phyloP scores from a whole-genome alignment of 345 rosid species.

The Heritiera fomes region DNA sequence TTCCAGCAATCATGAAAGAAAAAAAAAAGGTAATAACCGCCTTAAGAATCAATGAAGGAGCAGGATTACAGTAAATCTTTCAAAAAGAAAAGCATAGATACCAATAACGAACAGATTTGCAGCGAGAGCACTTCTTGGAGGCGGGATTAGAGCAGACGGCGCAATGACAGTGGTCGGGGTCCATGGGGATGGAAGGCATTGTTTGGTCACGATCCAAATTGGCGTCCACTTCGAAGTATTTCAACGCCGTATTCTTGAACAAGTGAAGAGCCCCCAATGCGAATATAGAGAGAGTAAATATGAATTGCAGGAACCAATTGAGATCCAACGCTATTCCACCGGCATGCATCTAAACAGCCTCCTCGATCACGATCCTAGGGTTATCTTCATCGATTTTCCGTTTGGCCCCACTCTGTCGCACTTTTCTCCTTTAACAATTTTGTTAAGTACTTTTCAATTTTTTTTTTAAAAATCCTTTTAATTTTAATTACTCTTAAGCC shows the following conservation, averaged over 20 bases:
- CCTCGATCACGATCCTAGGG: constrained; percentile 24
- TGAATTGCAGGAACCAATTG: constrained; percentile 65
- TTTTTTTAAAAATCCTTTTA: background rate
- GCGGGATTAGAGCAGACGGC: constrained; percentile 41
- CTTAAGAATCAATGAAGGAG: background rate
- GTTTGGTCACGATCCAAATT: constrained; percentile 49
- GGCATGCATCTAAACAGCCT: constrained; percentile 72
- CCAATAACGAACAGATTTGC: constrained; percentile 64
- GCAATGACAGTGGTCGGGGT: constrained; percentile 21
- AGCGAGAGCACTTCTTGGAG: constrained; percentile 51
- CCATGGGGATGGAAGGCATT: constrained; percentile 20
- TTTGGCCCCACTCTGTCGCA: background rate
- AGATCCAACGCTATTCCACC: constrained; percentile 70
- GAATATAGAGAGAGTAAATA: constrained; percentile 53
- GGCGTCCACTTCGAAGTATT: constrained; percentile 87
- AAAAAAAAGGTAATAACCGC: background rate
- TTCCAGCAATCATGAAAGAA: background rate
- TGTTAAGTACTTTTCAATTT: background rate
- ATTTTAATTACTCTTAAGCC: background rate
- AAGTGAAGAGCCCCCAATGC: constrained; percentile 58
- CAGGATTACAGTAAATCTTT: background rate
- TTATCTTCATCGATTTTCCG: constrained; percentile 23
- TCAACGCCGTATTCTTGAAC: constrained; percentile 75
- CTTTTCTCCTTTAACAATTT: background rate
- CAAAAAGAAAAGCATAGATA: background rate